Evolutionary conservation across 495 filamentous ascomycete species (phyloP).

Genomic region (Letharia columbiana): DNA sequence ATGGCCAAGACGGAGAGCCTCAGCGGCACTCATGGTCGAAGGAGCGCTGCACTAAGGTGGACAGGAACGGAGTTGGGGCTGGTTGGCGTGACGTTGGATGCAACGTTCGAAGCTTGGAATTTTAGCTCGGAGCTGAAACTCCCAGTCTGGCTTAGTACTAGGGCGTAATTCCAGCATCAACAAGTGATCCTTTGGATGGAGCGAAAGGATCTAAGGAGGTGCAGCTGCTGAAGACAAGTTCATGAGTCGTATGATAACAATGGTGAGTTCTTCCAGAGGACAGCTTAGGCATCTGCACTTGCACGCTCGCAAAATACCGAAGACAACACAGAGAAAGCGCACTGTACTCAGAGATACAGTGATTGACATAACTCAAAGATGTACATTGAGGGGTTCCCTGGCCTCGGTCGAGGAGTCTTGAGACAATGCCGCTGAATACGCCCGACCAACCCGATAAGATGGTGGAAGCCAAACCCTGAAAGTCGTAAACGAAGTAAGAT

Average conservation of each 20-base stretch:
- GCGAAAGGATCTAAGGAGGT: background rate
- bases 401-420: background rate
- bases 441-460: background rate
- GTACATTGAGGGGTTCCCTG: background rate
- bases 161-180: background rate
- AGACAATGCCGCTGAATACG: background rate
- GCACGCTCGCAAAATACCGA: background rate
- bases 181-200: background rate
- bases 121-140: background rate
- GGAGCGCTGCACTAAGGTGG: background rate
- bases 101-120: background rate
- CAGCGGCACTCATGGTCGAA: background rate
- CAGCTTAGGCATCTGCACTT: background rate
- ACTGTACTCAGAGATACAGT: background rate
- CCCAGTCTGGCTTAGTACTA: background rate
- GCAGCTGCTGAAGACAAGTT: background rate
- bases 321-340: background rate
- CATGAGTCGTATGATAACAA: background rate
- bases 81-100: background rate
- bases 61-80: background rate
- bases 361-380: background rate
- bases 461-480: background rate
- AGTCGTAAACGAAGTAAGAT: constrained; percentile 2
- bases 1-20: background rate
- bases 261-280: background rate